phyloP scores from a whole-genome alignment of 495 filamentous ascomycete genomes.

The Tuber calosporum region DNA sequence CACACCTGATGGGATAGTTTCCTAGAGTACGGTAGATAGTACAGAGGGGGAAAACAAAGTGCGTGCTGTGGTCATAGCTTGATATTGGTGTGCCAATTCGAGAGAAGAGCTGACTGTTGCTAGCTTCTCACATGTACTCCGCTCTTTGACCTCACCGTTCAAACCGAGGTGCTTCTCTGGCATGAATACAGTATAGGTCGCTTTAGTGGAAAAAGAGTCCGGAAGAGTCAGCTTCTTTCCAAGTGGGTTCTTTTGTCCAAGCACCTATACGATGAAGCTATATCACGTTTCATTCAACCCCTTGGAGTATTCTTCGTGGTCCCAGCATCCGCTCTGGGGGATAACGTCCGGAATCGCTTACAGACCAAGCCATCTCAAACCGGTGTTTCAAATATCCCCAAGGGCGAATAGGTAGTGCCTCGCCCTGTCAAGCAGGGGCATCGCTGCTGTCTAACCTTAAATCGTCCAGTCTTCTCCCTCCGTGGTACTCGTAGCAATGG shows the following conservation, averaged over 20 bases:
- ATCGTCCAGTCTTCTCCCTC: constrained; percentile 31
- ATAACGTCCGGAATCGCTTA: constrained; percentile 34
- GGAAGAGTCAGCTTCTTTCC: background rate
- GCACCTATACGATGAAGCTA: constrained; percentile 2
- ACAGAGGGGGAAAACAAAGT: background rate
- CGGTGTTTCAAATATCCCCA: constrained; percentile 29
- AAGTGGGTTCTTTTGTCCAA: background rate
- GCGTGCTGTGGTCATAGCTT: background rate
- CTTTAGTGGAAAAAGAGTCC: background rate
- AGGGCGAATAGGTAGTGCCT: constrained; percentile 23
- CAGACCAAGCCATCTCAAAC: constrained; percentile 36
- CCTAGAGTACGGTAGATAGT: background rate
- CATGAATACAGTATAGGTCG: background rate
- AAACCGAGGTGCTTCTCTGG: background rate
- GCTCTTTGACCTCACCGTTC: background rate
- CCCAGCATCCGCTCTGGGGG: constrained; percentile 14
- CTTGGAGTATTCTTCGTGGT: constrained; percentile 30
- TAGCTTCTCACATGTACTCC: background rate
- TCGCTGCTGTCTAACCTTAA: constrained; percentile 37
- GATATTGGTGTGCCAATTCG: background rate
- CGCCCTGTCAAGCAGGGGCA: constrained; percentile 31
- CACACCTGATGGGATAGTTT: background rate
- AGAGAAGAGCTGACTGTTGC: background rate
- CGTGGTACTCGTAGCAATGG: background rate
- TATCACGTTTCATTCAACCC: constrained; percentile 34